Conservation (phyloP, 768 basidiomycete species). For the Serendipita sp. region DNA sequence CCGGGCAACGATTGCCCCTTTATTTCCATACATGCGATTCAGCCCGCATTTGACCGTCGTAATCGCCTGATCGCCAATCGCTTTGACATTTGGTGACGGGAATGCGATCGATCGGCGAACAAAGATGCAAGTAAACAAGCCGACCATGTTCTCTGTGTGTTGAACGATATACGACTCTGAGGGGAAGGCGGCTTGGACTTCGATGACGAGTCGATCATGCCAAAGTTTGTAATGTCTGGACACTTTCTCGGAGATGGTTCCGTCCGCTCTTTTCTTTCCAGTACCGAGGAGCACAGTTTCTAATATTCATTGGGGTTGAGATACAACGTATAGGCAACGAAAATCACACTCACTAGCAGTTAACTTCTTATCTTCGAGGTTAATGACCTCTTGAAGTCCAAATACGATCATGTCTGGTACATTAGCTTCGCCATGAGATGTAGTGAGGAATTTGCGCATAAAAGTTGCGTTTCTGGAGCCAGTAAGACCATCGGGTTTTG, state of each 20-base stretch:
- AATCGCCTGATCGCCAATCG: constrained; percentile 53
- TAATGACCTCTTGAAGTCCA: constrained; percentile 92
- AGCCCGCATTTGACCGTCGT: constrained; percentile 83
- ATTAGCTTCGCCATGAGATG: not conserved
- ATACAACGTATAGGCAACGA: not conserved
- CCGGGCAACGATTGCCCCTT: constrained; percentile 85
- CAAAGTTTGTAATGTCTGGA: constrained; percentile 76
- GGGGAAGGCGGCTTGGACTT: constrained; percentile 61
- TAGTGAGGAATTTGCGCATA: constrained; percentile 50
- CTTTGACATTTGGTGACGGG: constrained; percentile 29
- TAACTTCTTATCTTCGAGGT: constrained; percentile 84
- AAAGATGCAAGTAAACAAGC: constrained; percentile 53
- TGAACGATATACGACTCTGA: constrained; percentile 62
- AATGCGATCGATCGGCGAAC: constrained; percentile 55
- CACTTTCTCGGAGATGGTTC: constrained; percentile 60
- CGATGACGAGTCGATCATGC: constrained; percentile 61
- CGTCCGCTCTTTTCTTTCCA: constrained; percentile 48
- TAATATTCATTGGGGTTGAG: constrained; percentile 1
- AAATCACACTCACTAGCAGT: constrained; percentile 39
- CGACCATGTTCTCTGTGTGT: constrained; percentile 80
- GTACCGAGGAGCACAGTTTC: constrained; percentile 73
- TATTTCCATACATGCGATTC: constrained; percentile 87
- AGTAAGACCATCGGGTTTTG: constrained; percentile 56
- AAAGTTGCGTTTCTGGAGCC: constrained; percentile 56
- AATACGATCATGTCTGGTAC: constrained; percentile 82